A percentile compares a stretch with the other conserved stretches of the same genome.
Evolutionary conservation across 2,329 filamentous ascomycete species (phyloP).

Genomic region (Torrubiella hemipterigena): DNA sequence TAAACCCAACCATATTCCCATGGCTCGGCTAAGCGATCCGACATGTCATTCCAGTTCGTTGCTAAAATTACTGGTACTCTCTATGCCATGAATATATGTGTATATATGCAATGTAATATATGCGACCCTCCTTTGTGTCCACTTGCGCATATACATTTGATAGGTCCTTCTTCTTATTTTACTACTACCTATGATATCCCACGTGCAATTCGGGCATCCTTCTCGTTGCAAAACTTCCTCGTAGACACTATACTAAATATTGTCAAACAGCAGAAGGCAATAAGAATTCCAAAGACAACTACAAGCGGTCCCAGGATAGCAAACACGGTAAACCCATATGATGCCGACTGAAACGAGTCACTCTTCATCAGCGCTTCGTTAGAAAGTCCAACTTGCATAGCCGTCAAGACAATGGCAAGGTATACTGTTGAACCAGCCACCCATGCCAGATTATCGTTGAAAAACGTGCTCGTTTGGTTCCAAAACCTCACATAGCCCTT

Average conservation of each 20-base stretch:
- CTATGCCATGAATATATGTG: too few species aligned
- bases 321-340: background rate
- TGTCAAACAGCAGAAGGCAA: background rate
- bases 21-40: too few species aligned
- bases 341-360: background rate
- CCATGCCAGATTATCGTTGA: slow-evolving; percentile 24
- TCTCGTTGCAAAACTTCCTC: background rate
- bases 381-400: slow-evolving; percentile 29
- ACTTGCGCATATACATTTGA: too few species aligned
- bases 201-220: background rate
- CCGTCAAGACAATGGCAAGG: slow-evolving; percentile 26
- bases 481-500: slow-evolving; percentile 5
- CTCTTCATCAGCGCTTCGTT: slow-evolving; percentile 6
- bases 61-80: too few species aligned
- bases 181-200: too few species aligned
- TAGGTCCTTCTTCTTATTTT: too few species aligned
- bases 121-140: too few species aligned
- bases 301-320: background rate
- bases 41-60: too few species aligned
- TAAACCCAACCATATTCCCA: too few species aligned
- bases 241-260: background rate
- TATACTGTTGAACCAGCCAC: slow-evolving; percentile 22
- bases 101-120: too few species aligned
- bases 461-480: background rate
- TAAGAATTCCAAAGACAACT: background rate